Conservation (phyloP, 2,329 filamentous ascomycete genomes). For the Neofusicoccum sp. region DNA sequence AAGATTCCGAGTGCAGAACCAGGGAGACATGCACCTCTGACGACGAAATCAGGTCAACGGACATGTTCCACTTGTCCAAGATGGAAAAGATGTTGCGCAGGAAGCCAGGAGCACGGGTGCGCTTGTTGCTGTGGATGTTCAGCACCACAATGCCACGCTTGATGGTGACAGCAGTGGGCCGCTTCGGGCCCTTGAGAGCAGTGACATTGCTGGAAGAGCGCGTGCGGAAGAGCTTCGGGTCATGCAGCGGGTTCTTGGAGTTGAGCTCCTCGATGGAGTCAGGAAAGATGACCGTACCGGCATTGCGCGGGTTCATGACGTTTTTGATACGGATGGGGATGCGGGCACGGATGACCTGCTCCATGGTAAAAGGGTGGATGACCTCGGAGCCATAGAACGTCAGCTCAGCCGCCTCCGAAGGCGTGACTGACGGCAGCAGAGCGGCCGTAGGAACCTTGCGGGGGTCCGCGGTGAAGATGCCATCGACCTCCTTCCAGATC, state of each 20-base stretch:
- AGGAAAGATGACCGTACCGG: conserved; percentile 81
- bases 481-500: conserved; percentile 99
- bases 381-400: conserved; percentile 80
- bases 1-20: conserved; percentile 81
- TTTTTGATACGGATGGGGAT: conserved; percentile 92
- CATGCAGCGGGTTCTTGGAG: conserved; percentile 58
- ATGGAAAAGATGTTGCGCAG: conserved; percentile 93
- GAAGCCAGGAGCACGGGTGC: conserved; percentile 94
- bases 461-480: conserved; percentile 86
- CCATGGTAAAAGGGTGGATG: conserved; percentile 98
- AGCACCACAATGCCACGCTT: conserved; percentile 97
- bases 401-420: conserved; percentile 91
- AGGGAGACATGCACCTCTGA: conserved; percentile 97
- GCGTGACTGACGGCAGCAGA: conserved; percentile 85
- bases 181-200: conserved; percentile 50
- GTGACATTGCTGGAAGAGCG: conserved; percentile 47
- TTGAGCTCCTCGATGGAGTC: conserved; percentile 62
- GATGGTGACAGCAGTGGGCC: conserved; percentile 77
- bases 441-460: conserved; percentile 91
- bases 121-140: conserved; percentile 97
- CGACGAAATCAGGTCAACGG: conserved; percentile 94
- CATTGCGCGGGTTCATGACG: conserved; percentile 80
- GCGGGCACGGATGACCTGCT: conserved; percentile 77
- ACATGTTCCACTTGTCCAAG: conserved; percentile 81
- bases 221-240: conserved; percentile 57